Conservation (phyloP, 2,329 filamentous ascomycete genomes). For the Pleochaeta shiraiana region DNA sequence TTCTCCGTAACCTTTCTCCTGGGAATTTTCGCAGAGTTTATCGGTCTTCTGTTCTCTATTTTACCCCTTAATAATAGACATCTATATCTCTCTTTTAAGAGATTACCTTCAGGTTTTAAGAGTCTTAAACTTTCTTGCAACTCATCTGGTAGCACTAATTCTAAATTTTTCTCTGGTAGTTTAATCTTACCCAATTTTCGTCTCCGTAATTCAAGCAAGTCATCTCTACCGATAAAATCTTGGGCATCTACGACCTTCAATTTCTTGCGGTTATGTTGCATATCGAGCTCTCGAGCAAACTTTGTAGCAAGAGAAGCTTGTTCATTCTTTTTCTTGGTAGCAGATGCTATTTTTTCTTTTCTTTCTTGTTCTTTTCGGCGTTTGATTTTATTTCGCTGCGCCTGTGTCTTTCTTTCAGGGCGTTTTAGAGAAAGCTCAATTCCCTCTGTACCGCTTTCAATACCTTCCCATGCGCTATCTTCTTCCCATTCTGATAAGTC, state of each 20-base stretch:
- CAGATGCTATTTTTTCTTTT: constrained; percentile 49
- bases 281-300: constrained; percentile 40
- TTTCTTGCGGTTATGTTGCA: constrained; percentile 30
- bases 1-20: constrained; percentile 77
- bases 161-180: constrained; percentile 57
- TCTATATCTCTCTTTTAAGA: constrained; percentile 78
- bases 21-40: constrained; percentile 63
- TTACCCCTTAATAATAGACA: constrained; percentile 77
- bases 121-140: constrained; percentile 59
- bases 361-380: constrained; percentile 74
- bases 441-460: constrained; percentile 63
- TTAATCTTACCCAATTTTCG: constrained; percentile 52
- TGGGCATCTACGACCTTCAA: constrained; percentile 24
- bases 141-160: constrained; percentile 67
- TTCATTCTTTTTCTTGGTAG: constrained; percentile 48
- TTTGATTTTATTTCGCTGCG: constrained; percentile 73
- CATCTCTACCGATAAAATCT: constrained; percentile 31
- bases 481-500: constrained; percentile 55
- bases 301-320: constrained; percentile 52
- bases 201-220: constrained; percentile 43
- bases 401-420: constrained; percentile 64
- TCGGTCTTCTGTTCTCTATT: constrained; percentile 59
- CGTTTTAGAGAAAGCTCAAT: constrained; percentile 43
- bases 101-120: constrained; percentile 86
- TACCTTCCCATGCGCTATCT: constrained; percentile 79